Evolutionary conservation across 768 basidiomycete species (phyloP).

Genomic region (Filobasidium floriforme): DNA sequence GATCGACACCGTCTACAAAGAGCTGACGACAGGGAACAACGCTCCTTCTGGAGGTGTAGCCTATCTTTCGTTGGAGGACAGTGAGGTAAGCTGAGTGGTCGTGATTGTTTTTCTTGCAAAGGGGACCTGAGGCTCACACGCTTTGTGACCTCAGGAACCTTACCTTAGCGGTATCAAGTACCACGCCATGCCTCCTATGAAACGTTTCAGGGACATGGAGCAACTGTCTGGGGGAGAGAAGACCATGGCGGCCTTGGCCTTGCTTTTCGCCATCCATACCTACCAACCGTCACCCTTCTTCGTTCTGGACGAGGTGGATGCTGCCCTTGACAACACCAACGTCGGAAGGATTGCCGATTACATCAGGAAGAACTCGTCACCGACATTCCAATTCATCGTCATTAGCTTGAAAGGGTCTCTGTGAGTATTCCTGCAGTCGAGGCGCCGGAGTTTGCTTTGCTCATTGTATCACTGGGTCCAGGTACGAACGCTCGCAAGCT

Average conservation of each 20-base stretch:
- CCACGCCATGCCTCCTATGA: constrained; percentile 99
- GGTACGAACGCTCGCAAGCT: constrained; percentile 77
- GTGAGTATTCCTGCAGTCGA: constrained; percentile 25
- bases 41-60: constrained; percentile 93
- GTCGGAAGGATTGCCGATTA: constrained; percentile 93
- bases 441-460: constrained; percentile 11
- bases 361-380: constrained; percentile 74
- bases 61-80: constrained; percentile 91
- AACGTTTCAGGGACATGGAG: constrained; percentile 98
- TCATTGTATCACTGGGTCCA: constrained; percentile 7
- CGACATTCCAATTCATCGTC: constrained; percentile 87
- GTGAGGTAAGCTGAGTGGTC: constrained; percentile 57
- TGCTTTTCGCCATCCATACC: constrained; percentile 93
- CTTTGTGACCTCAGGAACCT: constrained; percentile 55
- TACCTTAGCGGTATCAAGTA: constrained; percentile 89
- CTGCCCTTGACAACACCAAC: constrained; percentile 97
- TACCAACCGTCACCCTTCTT: constrained; percentile 97
- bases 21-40: constrained; percentile 89
- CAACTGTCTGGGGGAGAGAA: constrained; percentile 97
- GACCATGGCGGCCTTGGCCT: constrained; percentile 92
- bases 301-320: constrained; percentile 96
- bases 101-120: background rate
- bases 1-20: constrained; percentile 95
- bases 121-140: background rate
- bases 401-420: constrained; percentile 92